Evolutionary conservation across 495 filamentous ascomycete genomes (phyloP), one percentile per base, ranked within the genome.

Genomic region (Usnea hakonensis): DNA sequence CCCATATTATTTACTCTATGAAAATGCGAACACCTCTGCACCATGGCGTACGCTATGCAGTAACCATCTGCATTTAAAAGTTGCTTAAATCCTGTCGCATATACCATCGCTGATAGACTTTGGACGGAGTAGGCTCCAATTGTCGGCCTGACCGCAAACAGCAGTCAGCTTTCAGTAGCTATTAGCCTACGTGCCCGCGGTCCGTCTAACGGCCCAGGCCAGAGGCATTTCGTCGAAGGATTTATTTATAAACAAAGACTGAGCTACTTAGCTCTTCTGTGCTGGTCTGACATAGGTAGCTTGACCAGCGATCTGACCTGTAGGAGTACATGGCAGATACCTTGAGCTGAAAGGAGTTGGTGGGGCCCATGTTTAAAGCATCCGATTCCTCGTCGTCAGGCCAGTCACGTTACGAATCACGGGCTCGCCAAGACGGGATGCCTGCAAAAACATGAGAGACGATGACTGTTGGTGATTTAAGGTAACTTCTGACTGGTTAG

Each of bases 371-470:
- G 19, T 11, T 37, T 4, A 41, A 57, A 14, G 26, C 17, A 40
- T 57, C 38, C 28, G 40, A 33, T 33, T 37, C 56, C 32, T 5
- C 52, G 14, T 32, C 19, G 23, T 46, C 32, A 21, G n/a, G 21
- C 60, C 40, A 62, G 55, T 62, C 52, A 62, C 30, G 60, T 26
- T 55, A 36, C 21, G 55, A 57, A 56, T 30, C 60, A 48, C 52
- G 40, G 8, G 32, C 6, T 57, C 30, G 60, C 52, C 35, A 36
- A 48, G 44, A 16, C 37, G 17, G 23, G 28, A 32, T 35, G 43
- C 60, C 28, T 33, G 19, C 23, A 61, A 54, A 35, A 48, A 17
- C 21, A 10, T 30, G 23, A 17, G 37, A 55, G n/a, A 48, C 48
- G 35, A 46, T 40, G 26, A 56, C 53, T 48, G 40, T 28, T 62